Percentiles rank a stretch among this genome's conserved stretches.
Evolutionary conservation across 495 filamentous ascomycete genomes (phyloP).

Genomic region (Penicillium simplicissimum): DNA sequence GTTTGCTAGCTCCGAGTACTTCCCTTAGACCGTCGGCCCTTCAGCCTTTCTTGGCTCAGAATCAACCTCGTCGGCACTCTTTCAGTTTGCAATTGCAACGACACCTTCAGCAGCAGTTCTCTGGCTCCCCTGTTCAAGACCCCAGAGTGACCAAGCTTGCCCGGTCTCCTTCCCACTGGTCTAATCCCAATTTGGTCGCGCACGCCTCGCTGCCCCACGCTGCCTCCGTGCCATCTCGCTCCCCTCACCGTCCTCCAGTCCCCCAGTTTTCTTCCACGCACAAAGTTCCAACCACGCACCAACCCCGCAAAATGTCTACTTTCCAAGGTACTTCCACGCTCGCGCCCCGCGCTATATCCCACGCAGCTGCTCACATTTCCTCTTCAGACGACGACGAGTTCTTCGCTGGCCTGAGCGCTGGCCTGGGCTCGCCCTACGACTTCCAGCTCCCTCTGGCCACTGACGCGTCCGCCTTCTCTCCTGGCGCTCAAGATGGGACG

Average conservation of each 20-base stretch:
- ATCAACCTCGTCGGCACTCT: conserved; percentile 38
- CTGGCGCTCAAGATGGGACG: conserved; percentile 51
- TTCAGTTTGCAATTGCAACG: conserved; percentile 41
- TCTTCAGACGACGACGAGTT: conserved; percentile 30
- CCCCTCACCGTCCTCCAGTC: conserved; percentile 53
- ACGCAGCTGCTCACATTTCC: conserved; percentile 7
- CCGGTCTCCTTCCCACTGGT: conserved; percentile 48
- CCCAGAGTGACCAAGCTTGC: conserved; percentile 42
- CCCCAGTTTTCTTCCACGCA: conserved; percentile 47
- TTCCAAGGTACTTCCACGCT: conserved; percentile 29
- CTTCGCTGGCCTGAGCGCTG: conserved; percentile 32
- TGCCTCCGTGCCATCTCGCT: conserved; percentile 39
- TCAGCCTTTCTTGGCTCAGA: conserved; percentile 38
- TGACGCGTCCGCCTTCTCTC: conserved; percentile 15
- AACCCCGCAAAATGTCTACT: conserved; percentile 45
- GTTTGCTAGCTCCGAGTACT: conserved; percentile 41
- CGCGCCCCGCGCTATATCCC: neutral
- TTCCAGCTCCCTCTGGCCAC: conserved; percentile 18
- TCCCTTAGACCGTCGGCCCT: conserved; percentile 41
- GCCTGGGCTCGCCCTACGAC: conserved; percentile 32
- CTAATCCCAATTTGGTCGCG: conserved; percentile 40
- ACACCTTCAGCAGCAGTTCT: conserved; percentile 39
- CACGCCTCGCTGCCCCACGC: conserved; percentile 34
- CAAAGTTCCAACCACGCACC: conserved; percentile 27
- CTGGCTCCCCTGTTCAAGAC: conserved; percentile 38